Conservation (phyloP, 805 yeast species). For the Saccharomycopsis selenospora region DNA sequence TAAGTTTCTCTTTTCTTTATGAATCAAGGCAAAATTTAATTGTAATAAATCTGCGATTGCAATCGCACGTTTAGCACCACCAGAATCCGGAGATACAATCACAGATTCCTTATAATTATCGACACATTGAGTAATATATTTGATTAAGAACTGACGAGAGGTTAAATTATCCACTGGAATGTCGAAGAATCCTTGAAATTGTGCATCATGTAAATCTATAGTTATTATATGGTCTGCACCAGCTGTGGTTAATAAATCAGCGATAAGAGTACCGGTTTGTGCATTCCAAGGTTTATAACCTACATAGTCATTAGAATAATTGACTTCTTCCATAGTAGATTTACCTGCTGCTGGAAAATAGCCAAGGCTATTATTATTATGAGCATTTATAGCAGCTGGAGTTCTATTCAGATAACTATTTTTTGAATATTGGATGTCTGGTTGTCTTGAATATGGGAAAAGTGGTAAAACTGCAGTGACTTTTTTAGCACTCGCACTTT, state of each 20-base stretch:
- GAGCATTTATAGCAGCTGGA: too few relatives aligned
- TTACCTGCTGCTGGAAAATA: background rate
- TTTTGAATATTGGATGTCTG: slow-evolving; percentile 77
- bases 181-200: slow-evolving; percentile 95
- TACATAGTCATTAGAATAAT: slow-evolving; percentile 32
- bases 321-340: slow-evolving; percentile 4
- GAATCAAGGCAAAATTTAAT: slow-evolving; percentile 87
- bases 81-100: slow-evolving; percentile 96
- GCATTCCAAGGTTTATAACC: slow-evolving; percentile 95
- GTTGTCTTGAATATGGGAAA: slow-evolving; percentile 94
- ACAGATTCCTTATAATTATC: slow-evolving; percentile 81
- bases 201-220: slow-evolving; percentile 97
- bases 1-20: slow-evolving; percentile 73
- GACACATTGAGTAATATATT: slow-evolving; percentile 69
- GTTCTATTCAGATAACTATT: background rate
- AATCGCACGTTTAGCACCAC: slow-evolving; percentile 97
- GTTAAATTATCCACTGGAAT: slow-evolving; percentile 93
- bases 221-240: slow-evolving; percentile 97
- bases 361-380: background rate
- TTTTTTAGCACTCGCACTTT: slow-evolving; percentile 79
- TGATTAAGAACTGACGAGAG: slow-evolving; percentile 79
- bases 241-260: slow-evolving; percentile 78
- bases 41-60: slow-evolving; percentile 87
- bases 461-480: slow-evolving; percentile 90
- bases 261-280: slow-evolving; percentile 88